Conservation (phyloP, 176 grass and related monocot species). For the Zizania latifolia region DNA sequence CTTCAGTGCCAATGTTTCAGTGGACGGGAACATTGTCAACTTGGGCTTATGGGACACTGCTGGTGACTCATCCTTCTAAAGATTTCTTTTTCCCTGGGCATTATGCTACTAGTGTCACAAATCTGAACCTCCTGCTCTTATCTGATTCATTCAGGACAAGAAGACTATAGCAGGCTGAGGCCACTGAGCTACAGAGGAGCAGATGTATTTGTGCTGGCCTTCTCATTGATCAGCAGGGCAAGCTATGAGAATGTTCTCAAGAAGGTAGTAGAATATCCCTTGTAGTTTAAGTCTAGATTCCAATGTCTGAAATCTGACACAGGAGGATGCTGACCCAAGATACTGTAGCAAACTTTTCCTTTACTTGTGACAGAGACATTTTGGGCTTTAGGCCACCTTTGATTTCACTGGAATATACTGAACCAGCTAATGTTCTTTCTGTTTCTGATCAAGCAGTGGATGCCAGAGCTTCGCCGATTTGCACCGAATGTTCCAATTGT, state of each 20-base stretch:
- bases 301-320: slow-evolving; percentile 2
- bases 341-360: not conserved
- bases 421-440: slow-evolving; percentile 22
- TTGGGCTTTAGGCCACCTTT: not conserved
- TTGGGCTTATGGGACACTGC: slow-evolving; percentile 74
- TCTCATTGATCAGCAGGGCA: slow-evolving; percentile 83
- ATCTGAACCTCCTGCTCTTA: not conserved
- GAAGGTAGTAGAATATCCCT: slow-evolving; percentile 42
- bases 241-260: slow-evolving; percentile 95
- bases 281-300: not conserved
- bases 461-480: slow-evolving; percentile 88
- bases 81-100: not conserved
- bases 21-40: slow-evolving; percentile 68
- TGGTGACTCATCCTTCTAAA: slow-evolving; percentile 23
- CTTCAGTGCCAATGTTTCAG: slow-evolving; percentile 78
- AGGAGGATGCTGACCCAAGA: not conserved
- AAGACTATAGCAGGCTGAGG: slow-evolving; percentile 91
- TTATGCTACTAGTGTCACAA: not conserved
- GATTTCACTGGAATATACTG: slow-evolving; percentile 6
- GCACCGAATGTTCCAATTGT: slow-evolving; percentile 68
- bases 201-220: slow-evolving; percentile 81
- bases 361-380: not conserved
- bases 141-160: slow-evolving; percentile 52
- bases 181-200: slow-evolving; percentile 82
- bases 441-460: slow-evolving; percentile 55